Evolutionary conservation across 352 stramenopile genomes (phyloP).

Genomic region (Globisporangium nagaii): DNA sequence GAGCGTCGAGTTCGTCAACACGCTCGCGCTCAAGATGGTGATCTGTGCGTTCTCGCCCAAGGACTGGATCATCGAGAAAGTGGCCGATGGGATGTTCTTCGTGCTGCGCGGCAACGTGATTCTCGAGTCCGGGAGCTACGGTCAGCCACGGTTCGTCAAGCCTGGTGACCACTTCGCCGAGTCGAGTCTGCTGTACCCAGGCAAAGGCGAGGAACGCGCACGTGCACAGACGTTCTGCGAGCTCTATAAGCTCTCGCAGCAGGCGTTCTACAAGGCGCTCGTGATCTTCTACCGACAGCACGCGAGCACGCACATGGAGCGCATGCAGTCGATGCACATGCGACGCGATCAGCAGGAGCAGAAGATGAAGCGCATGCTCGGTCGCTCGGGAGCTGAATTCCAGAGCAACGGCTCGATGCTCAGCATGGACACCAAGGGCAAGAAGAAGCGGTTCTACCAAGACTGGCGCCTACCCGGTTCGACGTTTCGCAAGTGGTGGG

Average conservation of each 20-base stretch:
- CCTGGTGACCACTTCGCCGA: constrained; percentile 55
- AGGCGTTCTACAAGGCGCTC: constrained; percentile 45
- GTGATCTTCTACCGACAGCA: constrained; percentile 45
- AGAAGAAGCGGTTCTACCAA: constrained; percentile 9
- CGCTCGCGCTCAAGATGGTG: constrained; percentile 41
- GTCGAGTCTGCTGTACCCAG: constrained; percentile 34
- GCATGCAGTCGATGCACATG: constrained; percentile 50
- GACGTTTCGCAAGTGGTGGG: constrained; percentile 53
- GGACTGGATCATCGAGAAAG: constrained; percentile 70
- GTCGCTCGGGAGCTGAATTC: constrained; percentile 23
- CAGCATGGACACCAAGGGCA: not conserved
- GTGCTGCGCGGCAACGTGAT: constrained; percentile 48
- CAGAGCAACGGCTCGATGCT: constrained; percentile 6
- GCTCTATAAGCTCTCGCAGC: constrained; percentile 62
- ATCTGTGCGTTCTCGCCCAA: constrained; percentile 54
- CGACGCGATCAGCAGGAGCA: constrained; percentile 63
- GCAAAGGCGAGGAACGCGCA: constrained; percentile 39
- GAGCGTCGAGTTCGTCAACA: constrained; percentile 68
- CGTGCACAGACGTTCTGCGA: constrained; percentile 67
- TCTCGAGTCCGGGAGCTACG: constrained; percentile 22
- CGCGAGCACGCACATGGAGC: constrained; percentile 23
- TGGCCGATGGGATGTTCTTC: constrained; percentile 63
- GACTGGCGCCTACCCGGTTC: constrained; percentile 53
- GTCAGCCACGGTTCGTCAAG: constrained; percentile 29
- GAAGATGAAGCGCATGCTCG: constrained; percentile 76